Percentiles rank a stretch among this genome's conserved stretches.
Evolutionary conservation across 352 stramenopile species (phyloP).

Genomic region (Detonula confervacea): DNA sequence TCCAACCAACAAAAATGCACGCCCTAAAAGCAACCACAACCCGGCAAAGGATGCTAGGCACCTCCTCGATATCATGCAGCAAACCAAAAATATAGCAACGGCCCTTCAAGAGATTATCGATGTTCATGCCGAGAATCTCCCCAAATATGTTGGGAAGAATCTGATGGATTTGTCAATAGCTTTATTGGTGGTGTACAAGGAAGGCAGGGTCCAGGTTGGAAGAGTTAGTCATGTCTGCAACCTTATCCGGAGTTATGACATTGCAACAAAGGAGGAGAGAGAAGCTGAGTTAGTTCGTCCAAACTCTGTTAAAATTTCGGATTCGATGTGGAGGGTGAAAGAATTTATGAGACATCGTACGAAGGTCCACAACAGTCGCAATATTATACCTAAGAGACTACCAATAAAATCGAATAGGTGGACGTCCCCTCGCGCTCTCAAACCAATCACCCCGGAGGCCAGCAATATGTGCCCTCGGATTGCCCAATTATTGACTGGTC

Average conservation of each 20-base stretch:
- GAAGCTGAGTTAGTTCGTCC: background rate
- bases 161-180: background rate
- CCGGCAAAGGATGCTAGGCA: background rate
- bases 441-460: no score
- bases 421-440: no score
- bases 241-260: background rate
- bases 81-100: background rate
- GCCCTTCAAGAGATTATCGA: background rate
- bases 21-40: no score
- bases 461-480: no score
- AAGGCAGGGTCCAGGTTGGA: background rate
- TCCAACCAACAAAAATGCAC: no score
- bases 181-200: background rate
- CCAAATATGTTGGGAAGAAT: background rate
- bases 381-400: no score
- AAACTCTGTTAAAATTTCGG: background rate
- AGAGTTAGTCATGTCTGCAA: background rate
- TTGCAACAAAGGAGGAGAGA: background rate
- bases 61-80: background rate
- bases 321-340: background rate
- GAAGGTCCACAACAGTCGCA: no score
- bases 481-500: no score
- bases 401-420: no score
- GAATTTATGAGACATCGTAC: background rate
- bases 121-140: background rate